Evolutionary conservation across 2,329 filamentous ascomycete genomes (phyloP).

Genomic region (Aspergillus jensenii): DNA sequence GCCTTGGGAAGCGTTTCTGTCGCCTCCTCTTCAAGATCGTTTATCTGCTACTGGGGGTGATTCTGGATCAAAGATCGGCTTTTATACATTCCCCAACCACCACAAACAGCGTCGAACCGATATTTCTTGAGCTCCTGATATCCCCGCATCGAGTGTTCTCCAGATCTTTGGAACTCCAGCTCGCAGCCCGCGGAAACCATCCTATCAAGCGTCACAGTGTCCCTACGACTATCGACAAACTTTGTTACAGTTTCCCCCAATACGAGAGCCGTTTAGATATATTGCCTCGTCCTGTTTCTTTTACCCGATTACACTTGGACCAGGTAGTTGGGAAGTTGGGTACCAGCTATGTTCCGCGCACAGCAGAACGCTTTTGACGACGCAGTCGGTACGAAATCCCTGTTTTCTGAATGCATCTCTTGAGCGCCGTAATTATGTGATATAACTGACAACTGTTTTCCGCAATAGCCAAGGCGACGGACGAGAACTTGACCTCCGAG

Average conservation of each 20-base stretch:
- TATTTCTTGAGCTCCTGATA: background rate
- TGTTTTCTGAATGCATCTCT: slow-evolving; percentile 4
- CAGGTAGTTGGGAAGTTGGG: background rate
- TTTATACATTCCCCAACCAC: too few species aligned
- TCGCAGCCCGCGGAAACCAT: background rate
- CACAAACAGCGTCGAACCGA: background rate
- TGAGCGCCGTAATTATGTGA: background rate
- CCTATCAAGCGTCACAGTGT: background rate
- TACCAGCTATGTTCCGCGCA: slow-evolving; percentile 55
- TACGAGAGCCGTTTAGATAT: background rate
- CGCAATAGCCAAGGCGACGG: slow-evolving; percentile 73
- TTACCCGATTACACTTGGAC: background rate
- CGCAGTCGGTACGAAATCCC: slow-evolving; percentile 56
- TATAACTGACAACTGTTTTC: slow-evolving; percentile 25
- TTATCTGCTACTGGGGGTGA: background rate
- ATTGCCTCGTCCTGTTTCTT: background rate
- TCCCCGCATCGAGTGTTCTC: slow-evolving; percentile 15
- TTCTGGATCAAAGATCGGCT: background rate
- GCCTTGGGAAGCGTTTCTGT: background rate
- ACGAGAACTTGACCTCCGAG: slow-evolving; percentile 92
- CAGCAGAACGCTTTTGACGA: slow-evolving; percentile 71
- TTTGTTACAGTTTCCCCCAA: background rate
- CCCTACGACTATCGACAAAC: background rate
- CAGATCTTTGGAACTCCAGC: slow-evolving; percentile 9
- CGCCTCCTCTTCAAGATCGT: background rate